These are phyloP conservation scores for Eucalyptus polybractea DNA, from an alignment of 345 rosid species.

Conservation along the genomic window DNA sequence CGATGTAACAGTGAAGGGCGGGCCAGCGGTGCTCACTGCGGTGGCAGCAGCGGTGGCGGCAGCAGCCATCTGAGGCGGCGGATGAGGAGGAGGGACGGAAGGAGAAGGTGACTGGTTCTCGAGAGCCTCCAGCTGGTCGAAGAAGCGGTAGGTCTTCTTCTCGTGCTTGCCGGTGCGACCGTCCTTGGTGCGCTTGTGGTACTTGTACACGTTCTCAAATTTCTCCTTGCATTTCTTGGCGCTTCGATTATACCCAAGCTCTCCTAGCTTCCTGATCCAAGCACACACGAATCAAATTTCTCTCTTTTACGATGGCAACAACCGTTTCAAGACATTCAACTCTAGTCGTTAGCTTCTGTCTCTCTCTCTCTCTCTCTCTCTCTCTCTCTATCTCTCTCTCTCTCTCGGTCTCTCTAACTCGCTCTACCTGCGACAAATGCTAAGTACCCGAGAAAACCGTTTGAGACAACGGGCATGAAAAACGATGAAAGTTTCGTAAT, in stretches of 20 bases:
- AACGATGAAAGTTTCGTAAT: neutral
- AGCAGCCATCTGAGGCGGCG: neutral
- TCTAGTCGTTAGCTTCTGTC: neutral
- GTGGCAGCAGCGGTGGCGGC: neutral
- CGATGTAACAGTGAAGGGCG: neutral
- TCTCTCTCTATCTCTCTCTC: neutral
- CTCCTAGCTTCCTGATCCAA: constrained; percentile 50
- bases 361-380: neutral
- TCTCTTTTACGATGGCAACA: neutral
- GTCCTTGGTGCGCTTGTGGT: constrained; percentile 88
- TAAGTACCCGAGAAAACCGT: neutral
- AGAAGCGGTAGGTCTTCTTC: constrained; percentile 69
- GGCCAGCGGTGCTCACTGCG: neutral
- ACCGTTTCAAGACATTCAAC: neutral
- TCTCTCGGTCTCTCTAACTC: neutral
- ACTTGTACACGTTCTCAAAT: constrained; percentile 86
- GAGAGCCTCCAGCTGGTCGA: constrained; percentile 74
- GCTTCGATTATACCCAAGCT: constrained; percentile 64
- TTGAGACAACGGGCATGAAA: neutral
- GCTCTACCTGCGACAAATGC: neutral
- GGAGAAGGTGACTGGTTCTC: constrained; percentile 9
- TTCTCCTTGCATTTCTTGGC: constrained; percentile 93
- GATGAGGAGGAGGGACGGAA: neutral
- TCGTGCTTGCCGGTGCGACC: constrained; percentile 55
- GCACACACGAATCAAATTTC: neutral